Percentiles rank a stretch among this genome's conserved stretches.
Conservation (phyloP, 2,329 filamentous ascomycete species). For the Aspergillus tanneri region DNA sequence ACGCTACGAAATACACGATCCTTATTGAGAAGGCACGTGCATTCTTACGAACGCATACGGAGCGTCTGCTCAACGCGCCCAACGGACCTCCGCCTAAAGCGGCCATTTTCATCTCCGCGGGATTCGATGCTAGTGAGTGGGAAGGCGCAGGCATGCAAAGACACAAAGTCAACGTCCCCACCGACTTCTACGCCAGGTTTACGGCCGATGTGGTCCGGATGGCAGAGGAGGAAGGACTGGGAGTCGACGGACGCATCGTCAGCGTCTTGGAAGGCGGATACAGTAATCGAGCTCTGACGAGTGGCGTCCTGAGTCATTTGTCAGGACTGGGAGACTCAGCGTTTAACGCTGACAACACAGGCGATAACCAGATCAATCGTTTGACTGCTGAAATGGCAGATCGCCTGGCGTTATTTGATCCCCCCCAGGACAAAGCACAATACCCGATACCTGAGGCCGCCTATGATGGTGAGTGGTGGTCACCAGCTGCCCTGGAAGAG, state of each 20-base stretch:
- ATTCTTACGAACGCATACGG: constrained; percentile 73
- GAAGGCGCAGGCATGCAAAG: constrained; percentile 91
- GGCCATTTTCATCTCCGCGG: constrained; percentile 91
- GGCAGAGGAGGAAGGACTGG: constrained; percentile 73
- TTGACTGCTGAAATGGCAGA: constrained; percentile 61
- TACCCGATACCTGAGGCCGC: constrained; percentile 27
- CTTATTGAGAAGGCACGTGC: constrained; percentile 77
- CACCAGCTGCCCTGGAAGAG: constrained; percentile 61
- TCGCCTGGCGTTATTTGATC: constrained; percentile 27
- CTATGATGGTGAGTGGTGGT: constrained; percentile 74
- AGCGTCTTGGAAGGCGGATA: constrained; percentile 96
- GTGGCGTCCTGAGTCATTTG: constrained; percentile 85
- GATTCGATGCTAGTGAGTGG: constrained; percentile 96
- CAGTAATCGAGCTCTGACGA: constrained; percentile 84
- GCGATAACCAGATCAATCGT: constrained; percentile 34
- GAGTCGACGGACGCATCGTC: constrained; percentile 79
- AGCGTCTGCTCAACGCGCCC: constrained; percentile 58
- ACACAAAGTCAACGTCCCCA: constrained; percentile 93
- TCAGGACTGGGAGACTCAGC: constrained; percentile 65
- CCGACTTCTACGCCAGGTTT: constrained; percentile 90
- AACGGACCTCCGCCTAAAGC: constrained; percentile 68
- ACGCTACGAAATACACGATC: constrained; percentile 72
- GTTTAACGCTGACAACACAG: constrained; percentile 29
- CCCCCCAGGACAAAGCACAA: constrained; percentile 1
- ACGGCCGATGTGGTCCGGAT: constrained; percentile 81